Evolutionary conservation across 176 grass and related monocot genomes (phyloP).

Genomic region (Triticum monococcum): DNA sequence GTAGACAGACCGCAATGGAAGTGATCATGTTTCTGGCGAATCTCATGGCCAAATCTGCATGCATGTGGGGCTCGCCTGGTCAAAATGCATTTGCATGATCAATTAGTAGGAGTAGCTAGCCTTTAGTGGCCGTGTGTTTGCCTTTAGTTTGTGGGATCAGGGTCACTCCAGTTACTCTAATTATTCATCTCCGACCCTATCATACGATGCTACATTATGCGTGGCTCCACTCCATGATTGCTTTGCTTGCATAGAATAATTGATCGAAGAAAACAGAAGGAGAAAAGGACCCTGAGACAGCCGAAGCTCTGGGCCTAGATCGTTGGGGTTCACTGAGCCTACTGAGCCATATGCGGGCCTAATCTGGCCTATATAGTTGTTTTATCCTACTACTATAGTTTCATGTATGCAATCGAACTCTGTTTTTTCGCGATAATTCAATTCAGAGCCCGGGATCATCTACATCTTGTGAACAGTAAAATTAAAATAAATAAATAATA

Average conservation of each 20-base stretch:
- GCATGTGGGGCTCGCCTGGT: not conserved
- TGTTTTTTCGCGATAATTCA: too few relatives aligned
- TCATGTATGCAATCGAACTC: too few relatives aligned
- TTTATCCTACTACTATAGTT: too few relatives aligned
- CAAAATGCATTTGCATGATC: slow-evolving; percentile 26
- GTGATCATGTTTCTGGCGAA: not conserved
- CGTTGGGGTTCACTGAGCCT: not conserved
- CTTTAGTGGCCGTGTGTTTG: not conserved
- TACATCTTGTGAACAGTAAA: too few relatives aligned
- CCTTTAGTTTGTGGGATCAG: slow-evolving; percentile 37
- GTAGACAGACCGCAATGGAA: not conserved
- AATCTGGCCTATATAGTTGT: too few relatives aligned
- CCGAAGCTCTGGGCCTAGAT: not conserved
- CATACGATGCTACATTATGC: slow-evolving; percentile 3
- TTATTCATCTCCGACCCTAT: not conserved
- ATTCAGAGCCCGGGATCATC: too few relatives aligned
- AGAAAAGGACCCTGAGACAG: not conserved
- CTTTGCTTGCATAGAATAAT: not conserved
- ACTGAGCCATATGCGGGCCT: not conserved
- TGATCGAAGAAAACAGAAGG: too few relatives aligned
- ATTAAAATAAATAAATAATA: too few relatives aligned
- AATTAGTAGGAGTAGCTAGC: slow-evolving; percentile 12
- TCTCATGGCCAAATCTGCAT: not conserved
- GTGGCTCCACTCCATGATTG: slow-evolving; percentile 19
- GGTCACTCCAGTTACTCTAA: not conserved